A percentile compares a stretch with the other conserved stretches of the same genome.
phyloP scores from a whole-genome alignment of 2,329 filamentous ascomycete species.

The Alternaria infectoria region DNA sequence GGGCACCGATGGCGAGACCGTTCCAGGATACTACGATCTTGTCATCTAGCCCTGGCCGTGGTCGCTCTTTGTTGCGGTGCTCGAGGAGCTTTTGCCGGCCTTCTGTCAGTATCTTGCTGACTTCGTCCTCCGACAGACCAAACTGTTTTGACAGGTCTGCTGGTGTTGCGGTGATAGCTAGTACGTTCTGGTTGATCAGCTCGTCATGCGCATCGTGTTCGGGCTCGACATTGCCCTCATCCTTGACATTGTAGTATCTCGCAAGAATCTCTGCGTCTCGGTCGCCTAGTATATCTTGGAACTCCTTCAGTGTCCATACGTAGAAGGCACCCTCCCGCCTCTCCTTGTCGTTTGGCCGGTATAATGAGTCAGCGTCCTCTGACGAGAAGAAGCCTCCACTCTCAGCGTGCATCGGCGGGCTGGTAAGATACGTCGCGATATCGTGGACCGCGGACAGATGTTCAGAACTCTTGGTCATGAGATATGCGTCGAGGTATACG shows the following conservation, averaged over 20 bases:
- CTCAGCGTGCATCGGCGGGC: slow-evolving; percentile 68
- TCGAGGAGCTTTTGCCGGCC: slow-evolving; percentile 72
- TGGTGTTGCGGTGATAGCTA: slow-evolving; percentile 72
- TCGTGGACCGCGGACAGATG: slow-evolving; percentile 81
- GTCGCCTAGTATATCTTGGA: slow-evolving; percentile 75
- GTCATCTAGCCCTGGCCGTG: slow-evolving; percentile 79
- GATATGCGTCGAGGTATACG: slow-evolving; percentile 86
- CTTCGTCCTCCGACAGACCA: slow-evolving; percentile 71
- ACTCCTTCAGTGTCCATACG: slow-evolving; percentile 88
- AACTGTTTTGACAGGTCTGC: slow-evolving; percentile 77
- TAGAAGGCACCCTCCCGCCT: slow-evolving; percentile 94
- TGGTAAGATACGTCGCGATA: slow-evolving; percentile 84
- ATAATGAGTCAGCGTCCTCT: slow-evolving; percentile 87
- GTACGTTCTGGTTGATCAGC: slow-evolving; percentile 90
- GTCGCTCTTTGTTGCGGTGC: slow-evolving; percentile 75
- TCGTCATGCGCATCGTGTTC: slow-evolving; percentile 90
- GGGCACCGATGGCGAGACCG: slow-evolving; percentile 80
- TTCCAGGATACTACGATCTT: slow-evolving; percentile 91
- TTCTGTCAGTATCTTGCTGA: slow-evolving; percentile 69
- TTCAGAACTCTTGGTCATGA: slow-evolving; percentile 70
- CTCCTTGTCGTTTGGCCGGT: slow-evolving; percentile 74
- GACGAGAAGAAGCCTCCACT: slow-evolving; percentile 83
- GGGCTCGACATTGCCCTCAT: slow-evolving; percentile 84
- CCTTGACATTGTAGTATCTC: slow-evolving; percentile 81
- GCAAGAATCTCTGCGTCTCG: slow-evolving; percentile 76